These are phyloP conservation scores for Chalciporus chontae DNA, from an alignment of 768 basidiomycete genomes.

Conservation along the genomic window DNA sequence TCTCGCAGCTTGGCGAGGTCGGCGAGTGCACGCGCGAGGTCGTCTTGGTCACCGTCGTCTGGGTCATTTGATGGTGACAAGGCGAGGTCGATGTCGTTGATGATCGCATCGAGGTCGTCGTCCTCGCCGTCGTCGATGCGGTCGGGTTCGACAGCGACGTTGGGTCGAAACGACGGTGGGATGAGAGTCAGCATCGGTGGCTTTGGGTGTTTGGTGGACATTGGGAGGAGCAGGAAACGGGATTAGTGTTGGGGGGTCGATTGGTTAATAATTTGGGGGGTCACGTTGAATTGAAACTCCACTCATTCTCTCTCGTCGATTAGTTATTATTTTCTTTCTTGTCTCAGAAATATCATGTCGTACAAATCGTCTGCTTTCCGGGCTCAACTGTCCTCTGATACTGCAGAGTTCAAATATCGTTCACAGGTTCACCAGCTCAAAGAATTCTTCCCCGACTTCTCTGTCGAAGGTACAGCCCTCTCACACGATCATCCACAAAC, in stretches of 20 bases:
- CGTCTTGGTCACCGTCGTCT: constrained; percentile 40
- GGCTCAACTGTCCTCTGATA: constrained; percentile 16
- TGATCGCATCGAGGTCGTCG: constrained; percentile 32
- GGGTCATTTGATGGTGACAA: constrained; percentile 7
- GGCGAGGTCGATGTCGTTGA: constrained; percentile 26
- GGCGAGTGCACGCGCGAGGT: constrained; percentile 64
- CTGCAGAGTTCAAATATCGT: constrained; percentile 42
- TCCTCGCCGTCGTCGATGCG: constrained; percentile 7
- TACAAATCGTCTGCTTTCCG: constrained; percentile 31
- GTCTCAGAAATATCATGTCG: constrained; percentile 21
- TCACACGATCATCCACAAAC: constrained; percentile 19
- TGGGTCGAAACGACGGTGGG: constrained; percentile 29
- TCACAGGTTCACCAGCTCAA: constrained; percentile 57
- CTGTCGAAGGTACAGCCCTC: constrained; percentile 54
- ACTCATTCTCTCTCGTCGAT: too few species aligned
- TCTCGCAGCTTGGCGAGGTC: constrained; percentile 66
- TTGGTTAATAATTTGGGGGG: too few species aligned
- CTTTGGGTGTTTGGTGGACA: constrained; percentile 37
- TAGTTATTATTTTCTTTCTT: background rate
- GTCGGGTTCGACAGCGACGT: constrained; percentile 20
- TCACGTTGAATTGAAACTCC: constrained; percentile 26
- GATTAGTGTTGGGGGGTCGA: too few species aligned
- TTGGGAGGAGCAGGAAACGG: background rate
- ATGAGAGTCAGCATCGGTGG: constrained; percentile 51
- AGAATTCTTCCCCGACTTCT: constrained; percentile 69